These are phyloP conservation scores for Russula griseocarnosa DNA, from an alignment of 768 basidiomycete genomes.

Conservation along the genomic window DNA sequence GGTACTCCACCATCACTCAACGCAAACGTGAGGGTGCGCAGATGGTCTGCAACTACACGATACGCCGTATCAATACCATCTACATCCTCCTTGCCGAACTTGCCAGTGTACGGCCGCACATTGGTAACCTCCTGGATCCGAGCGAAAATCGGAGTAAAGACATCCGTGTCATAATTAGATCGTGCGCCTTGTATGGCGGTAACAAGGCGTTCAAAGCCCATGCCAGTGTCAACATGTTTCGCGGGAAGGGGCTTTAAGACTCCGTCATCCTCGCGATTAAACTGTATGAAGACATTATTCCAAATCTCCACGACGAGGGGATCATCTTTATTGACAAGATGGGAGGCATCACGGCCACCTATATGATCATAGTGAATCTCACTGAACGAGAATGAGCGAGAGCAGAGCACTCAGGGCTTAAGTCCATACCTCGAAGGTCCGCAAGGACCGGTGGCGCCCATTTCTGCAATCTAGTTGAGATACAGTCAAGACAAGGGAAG, in stretches of 20 bases:
- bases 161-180: constrained; percentile 98
- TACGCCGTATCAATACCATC: constrained; percentile 98
- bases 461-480: constrained; percentile 53
- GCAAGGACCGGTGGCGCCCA: constrained; percentile 97
- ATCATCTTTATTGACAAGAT: constrained; percentile 93
- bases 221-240: constrained; percentile 97
- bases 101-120: constrained; percentile 81
- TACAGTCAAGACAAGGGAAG: constrained; percentile 11
- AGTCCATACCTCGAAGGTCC: constrained; percentile 83
- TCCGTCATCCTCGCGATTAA: constrained; percentile 90
- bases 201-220: constrained; percentile 98
- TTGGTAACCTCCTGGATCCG: constrained; percentile 87
- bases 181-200: constrained; percentile 85
- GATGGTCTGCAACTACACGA: constrained; percentile 94
- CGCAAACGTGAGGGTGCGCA: constrained; percentile 91
- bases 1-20: constrained; percentile 96
- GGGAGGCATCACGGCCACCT: constrained; percentile 92
- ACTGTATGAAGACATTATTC: constrained; percentile 99
- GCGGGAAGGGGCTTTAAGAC: constrained; percentile 76
- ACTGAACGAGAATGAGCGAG: constrained; percentile 38
- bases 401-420: background rate
- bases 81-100: constrained; percentile 89
- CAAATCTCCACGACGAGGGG: constrained; percentile 97
- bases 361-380: constrained; percentile 98
- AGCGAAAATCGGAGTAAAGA: constrained; percentile 85